Evolutionary conservation across 2,329 filamentous ascomycete genomes (phyloP), one percentile per base, ranked within the genome.

Genomic region (Colletotrichum graminicola): DNA sequence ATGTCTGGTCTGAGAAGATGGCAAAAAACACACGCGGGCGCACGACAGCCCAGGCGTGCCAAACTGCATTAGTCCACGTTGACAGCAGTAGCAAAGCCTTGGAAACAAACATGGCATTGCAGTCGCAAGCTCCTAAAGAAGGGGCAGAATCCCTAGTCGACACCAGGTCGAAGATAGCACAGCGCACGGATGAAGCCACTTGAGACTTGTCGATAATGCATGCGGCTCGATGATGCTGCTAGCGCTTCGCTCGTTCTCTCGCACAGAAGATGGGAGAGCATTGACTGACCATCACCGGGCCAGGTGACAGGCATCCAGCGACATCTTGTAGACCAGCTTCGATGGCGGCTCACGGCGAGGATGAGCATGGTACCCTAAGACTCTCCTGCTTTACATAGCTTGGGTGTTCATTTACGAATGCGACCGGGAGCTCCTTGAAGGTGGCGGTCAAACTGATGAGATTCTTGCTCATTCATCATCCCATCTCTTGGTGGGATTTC

Each of bases 231-330:
- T 59, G 51, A 23, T 59, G 65, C 51, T 23, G 56, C 57, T 32
- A 52, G 29, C 65, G 62, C 64, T 66, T 57, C 41, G 57, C 18
- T 55, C 39, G 57, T 66, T 59, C 36, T 26, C 32, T 23, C 39
- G 68, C 68, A 71, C 59, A 62, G 68, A 68, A 41, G n/a, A 32
- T 51, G 34, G n/a, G n/a, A 21, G 32, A 41, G 57, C 39, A 41
- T 45, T n/a, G 47, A 51, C 29, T 51, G 52, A 52, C 59, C 63
- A 45, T 26, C 45, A 43, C 51, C 57, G 21, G 18, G 57, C 57
- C 59, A 62, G 68, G 49, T 59, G 52, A 63, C n/a, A 23, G 57
- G 54, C 56, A 36, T 51, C 63, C 21, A 26, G 36, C n/a, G 14
- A 41, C 41, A 41, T 52, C 34, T 29, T 29, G 39, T 34, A 47